Evolutionary conservation across 176 grass and related monocot genomes (phyloP).

Genomic region (Avena insularis): DNA sequence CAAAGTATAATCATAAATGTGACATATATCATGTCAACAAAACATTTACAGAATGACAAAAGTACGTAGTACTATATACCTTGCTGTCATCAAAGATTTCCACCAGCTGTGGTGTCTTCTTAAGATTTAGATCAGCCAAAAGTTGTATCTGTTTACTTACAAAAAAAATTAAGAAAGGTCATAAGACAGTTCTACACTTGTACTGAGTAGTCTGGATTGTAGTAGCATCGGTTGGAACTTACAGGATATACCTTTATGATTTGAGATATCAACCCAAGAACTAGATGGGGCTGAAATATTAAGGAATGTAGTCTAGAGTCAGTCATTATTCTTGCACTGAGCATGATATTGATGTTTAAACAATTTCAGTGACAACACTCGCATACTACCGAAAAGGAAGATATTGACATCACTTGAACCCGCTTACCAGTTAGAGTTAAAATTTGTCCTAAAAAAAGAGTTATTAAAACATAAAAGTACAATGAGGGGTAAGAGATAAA

Average conservation of each 20-base stretch:
- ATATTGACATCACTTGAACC: background rate
- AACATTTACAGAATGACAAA: background rate
- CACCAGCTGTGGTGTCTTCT: constrained; percentile 87
- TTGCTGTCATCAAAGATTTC: constrained; percentile 84
- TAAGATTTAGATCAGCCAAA: constrained; percentile 87
- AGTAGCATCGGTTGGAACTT: background rate
- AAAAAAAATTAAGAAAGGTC: background rate
- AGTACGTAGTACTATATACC: constrained; percentile 34
- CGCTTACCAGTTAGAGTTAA: background rate
- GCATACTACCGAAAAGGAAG: background rate
- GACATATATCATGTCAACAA: background rate
- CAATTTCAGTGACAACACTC: background rate
- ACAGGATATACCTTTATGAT: constrained; percentile 78
- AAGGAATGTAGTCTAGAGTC: constrained; percentile 15
- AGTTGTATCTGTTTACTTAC: constrained; percentile 66
- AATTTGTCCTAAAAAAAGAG: background rate
- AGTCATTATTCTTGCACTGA: constrained; percentile 25
- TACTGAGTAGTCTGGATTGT: background rate
- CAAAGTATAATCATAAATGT: background rate
- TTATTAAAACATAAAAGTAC: background rate
- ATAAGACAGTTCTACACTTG: background rate
- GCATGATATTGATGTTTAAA: background rate
- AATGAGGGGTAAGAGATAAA: background rate
- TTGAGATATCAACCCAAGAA: constrained; percentile 94
- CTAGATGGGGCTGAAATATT: constrained; percentile 76